These are phyloP conservation scores for Cyclocybe cylindracea DNA, from an alignment of 768 basidiomycete genomes.

Conservation along the genomic window DNA sequence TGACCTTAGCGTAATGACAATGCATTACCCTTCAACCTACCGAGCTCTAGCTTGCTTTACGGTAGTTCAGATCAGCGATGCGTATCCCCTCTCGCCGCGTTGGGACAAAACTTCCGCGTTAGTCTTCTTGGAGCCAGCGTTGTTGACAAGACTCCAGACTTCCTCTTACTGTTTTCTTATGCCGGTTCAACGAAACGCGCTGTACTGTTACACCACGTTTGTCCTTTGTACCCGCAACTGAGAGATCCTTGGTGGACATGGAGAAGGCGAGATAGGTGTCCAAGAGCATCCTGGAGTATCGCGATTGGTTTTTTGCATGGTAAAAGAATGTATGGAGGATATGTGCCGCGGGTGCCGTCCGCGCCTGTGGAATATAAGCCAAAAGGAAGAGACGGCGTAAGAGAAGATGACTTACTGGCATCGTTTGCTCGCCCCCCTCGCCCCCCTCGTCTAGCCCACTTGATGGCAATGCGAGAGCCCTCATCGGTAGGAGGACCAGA, in stretches of 20 bases:
- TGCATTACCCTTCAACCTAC: constrained; percentile 95
- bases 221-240: constrained; percentile 96
- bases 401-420: constrained; percentile 18
- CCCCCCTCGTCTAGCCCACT: constrained; percentile 63
- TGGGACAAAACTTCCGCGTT: constrained; percentile 58
- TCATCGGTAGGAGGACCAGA: constrained; percentile 52
- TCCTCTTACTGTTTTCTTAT: constrained; percentile 78
- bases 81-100: constrained; percentile 86
- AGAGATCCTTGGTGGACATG: constrained; percentile 79
- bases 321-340: constrained; percentile 92
- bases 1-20: constrained; percentile 91
- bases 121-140: constrained; percentile 56
- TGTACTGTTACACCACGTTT: constrained; percentile 97
- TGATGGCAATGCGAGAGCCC: constrained; percentile 78
- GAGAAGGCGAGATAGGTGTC: constrained; percentile 76
- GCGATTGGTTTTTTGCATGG: constrained; percentile 94
- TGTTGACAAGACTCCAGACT: constrained; percentile 83
- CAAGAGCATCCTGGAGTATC: constrained; percentile 95
- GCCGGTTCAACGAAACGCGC: constrained; percentile 78
- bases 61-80: constrained; percentile 86
- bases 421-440: constrained; percentile 45
- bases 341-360: constrained; percentile 61
- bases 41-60: constrained; percentile 79
- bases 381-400: not conserved
- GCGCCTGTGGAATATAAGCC: constrained; percentile 1